phyloP scores from a whole-genome alignment of 495 filamentous ascomycete species.

The Podospora pseudocomata region DNA sequence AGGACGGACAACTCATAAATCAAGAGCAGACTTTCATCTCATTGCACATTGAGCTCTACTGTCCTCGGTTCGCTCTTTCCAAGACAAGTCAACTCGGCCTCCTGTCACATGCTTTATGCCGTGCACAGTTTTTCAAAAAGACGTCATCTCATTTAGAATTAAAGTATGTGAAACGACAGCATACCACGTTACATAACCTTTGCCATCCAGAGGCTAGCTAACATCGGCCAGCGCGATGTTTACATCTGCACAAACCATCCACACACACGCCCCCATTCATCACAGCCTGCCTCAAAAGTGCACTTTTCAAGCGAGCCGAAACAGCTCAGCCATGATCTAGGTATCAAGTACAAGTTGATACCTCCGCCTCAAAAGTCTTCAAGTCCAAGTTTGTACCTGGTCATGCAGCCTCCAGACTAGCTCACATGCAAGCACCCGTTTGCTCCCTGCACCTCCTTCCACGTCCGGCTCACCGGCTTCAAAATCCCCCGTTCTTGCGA shows the following conservation, averaged over 20 bases:
- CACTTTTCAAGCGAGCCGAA: not conserved
- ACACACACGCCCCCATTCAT: not conserved
- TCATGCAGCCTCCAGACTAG: not conserved
- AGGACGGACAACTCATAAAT: too few species aligned
- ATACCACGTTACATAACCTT: not conserved
- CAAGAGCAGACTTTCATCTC: not conserved
- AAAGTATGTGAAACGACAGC: not conserved
- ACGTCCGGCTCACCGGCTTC: not conserved
- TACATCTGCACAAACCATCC: not conserved
- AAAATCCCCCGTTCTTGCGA: not conserved
- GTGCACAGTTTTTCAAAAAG: not conserved
- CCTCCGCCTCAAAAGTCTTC: not conserved
- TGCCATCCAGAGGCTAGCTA: not conserved
- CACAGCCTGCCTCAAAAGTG: not conserved
- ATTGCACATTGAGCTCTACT: not conserved
- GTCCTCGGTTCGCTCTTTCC: not conserved
- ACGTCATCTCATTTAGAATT: not conserved
- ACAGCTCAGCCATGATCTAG: not conserved
- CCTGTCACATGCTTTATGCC: not conserved
- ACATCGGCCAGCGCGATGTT: not conserved
- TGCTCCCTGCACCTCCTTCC: not conserved
- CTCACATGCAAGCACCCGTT: conserved; percentile 13
- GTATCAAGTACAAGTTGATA: not conserved
- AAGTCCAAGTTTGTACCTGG: not conserved
- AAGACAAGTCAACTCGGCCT: not conserved